phyloP scores from a whole-genome alignment of 2,329 filamentous ascomycete genomes.

The Nemania abortiva region DNA sequence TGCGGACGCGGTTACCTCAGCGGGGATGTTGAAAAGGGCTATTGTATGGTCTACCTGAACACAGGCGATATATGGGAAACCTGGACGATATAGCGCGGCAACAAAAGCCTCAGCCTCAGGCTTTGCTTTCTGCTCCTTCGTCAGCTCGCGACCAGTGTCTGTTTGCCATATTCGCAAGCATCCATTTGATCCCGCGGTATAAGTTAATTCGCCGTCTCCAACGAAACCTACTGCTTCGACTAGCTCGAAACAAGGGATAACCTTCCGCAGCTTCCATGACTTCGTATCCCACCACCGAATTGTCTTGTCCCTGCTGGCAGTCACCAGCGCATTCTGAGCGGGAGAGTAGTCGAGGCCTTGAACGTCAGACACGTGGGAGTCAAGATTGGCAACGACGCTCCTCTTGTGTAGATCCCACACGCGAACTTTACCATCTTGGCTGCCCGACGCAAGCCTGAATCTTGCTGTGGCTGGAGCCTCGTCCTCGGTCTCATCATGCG shows the following conservation, averaged over 20 bases:
- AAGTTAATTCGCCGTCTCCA: constrained; percentile 76
- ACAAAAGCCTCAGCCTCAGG: constrained; percentile 76
- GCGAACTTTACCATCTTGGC: constrained; percentile 91
- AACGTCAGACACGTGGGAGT: constrained; percentile 97
- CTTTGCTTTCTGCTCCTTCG: constrained; percentile 74
- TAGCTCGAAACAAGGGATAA: constrained; percentile 86
- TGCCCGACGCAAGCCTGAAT: constrained; percentile 88
- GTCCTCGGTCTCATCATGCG: constrained; percentile 57
- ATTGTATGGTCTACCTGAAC: constrained; percentile 92
- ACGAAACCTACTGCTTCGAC: constrained; percentile 88
- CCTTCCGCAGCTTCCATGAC: constrained; percentile 84
- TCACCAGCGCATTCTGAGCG: constrained; percentile 80
- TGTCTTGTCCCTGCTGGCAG: constrained; percentile 92
- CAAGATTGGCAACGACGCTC: constrained; percentile 79
- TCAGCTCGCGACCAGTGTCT: constrained; percentile 81
- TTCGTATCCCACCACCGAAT: constrained; percentile 89
- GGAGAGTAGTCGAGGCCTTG: constrained; percentile 85
- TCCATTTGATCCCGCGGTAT: constrained; percentile 87
- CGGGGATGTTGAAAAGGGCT: constrained; percentile 72
- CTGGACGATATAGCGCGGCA: constrained; percentile 74
- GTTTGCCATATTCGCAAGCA: constrained; percentile 86
- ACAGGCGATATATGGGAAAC: constrained; percentile 78
- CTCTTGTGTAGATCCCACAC: constrained; percentile 93
- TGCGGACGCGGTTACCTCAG: constrained; percentile 52
- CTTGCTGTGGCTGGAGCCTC: constrained; percentile 59